Conservation (phyloP, 2,329 filamentous ascomycete genomes). For the Hypoxylon sp. region DNA sequence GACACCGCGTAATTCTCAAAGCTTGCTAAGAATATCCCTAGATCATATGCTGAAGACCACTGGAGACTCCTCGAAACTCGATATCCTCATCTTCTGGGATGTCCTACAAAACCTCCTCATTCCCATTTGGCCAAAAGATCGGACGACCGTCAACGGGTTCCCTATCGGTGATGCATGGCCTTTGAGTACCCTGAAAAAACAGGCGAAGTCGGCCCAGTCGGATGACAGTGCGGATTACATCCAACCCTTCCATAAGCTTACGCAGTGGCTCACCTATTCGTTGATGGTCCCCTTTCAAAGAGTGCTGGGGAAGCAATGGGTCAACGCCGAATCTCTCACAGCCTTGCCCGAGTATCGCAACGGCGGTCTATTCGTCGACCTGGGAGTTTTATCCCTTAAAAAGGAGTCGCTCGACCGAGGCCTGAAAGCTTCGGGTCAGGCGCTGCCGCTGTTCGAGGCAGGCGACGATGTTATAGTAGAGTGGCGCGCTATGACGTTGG, state of each 20-base stretch:
- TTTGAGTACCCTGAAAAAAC: slow-evolving; percentile 15
- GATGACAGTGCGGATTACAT: slow-evolving; percentile 53
- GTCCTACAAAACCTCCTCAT: slow-evolving; percentile 20
- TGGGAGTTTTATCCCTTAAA: slow-evolving; percentile 67
- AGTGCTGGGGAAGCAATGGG: slow-evolving; percentile 65
- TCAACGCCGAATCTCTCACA: slow-evolving; percentile 69
- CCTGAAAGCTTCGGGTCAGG: neutral
- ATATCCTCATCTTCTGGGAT: slow-evolving; percentile 21
- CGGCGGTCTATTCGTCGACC: slow-evolving; percentile 75
- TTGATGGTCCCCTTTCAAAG: slow-evolving; percentile 74
- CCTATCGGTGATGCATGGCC: slow-evolving; percentile 28
- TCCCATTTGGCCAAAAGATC: slow-evolving; percentile 21
- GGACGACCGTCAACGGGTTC: slow-evolving; percentile 16
- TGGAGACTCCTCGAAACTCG: slow-evolving; percentile 9
- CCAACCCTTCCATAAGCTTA: slow-evolving; percentile 72
- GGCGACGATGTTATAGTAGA: slow-evolving; percentile 65
- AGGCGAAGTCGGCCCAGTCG: neutral
- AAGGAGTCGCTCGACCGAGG: slow-evolving; percentile 47
- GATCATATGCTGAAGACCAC: slow-evolving; percentile 22
- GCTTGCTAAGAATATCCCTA: slow-evolving; percentile 1
- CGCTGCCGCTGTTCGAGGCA: slow-evolving; percentile 55
- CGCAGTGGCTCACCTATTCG: slow-evolving; percentile 81
- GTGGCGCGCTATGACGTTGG: slow-evolving; percentile 74
- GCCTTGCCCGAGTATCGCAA: slow-evolving; percentile 80
- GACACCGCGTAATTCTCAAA: too few relatives aligned